A percentile compares a stretch with the other conserved stretches of the same genome.
Conservation (phyloP, 768 basidiomycete species). For the Leccinum truebloodii region DNA sequence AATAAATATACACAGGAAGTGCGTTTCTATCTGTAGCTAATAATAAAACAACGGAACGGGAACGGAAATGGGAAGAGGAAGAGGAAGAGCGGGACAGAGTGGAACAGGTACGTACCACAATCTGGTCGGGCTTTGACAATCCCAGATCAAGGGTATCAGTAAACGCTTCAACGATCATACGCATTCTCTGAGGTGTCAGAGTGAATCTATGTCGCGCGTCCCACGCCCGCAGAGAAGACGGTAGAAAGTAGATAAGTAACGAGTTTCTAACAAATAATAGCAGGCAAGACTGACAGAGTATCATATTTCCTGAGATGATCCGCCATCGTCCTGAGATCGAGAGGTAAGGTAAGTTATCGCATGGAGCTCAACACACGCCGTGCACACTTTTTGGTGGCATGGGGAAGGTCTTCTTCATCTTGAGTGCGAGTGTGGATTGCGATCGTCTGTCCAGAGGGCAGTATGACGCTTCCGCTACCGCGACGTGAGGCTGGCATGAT, state of each 20-base stretch:
- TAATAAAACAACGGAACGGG: conserved; percentile 9
- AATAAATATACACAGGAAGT: not conserved
- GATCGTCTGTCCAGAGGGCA: conserved; percentile 75
- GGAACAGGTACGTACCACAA: conserved; percentile 69
- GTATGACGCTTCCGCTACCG: conserved; percentile 72
- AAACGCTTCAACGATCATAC: conserved; percentile 97
- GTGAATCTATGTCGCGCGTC: conserved; percentile 59
- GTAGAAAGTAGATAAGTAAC: conserved; percentile 5
- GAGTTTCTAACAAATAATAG: not conserved
- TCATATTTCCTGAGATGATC: conserved; percentile 93
- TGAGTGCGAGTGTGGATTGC: conserved; percentile 89
- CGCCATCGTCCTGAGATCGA: conserved; percentile 73
- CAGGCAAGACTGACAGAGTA: conserved; percentile 58
- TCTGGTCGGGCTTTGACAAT: conserved; percentile 76
- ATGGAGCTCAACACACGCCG: not conserved
- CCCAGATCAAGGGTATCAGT: conserved; percentile 89
- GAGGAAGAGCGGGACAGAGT: not conserved
- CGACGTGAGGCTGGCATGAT: conserved; percentile 71
- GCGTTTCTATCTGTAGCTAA: conserved; percentile 4
- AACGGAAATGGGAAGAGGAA: conserved; percentile 7
- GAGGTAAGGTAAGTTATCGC: conserved; percentile 7
- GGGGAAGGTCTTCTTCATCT: conserved; percentile 84
- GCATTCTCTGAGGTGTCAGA: conserved; percentile 87
- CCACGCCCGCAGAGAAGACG: not conserved
- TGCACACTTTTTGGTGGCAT: conserved; percentile 86